Base-by-base conservation (phyloP, 2,329 filamentous ascomycete genomes). In the Ophiostoma sp. region DNA sequence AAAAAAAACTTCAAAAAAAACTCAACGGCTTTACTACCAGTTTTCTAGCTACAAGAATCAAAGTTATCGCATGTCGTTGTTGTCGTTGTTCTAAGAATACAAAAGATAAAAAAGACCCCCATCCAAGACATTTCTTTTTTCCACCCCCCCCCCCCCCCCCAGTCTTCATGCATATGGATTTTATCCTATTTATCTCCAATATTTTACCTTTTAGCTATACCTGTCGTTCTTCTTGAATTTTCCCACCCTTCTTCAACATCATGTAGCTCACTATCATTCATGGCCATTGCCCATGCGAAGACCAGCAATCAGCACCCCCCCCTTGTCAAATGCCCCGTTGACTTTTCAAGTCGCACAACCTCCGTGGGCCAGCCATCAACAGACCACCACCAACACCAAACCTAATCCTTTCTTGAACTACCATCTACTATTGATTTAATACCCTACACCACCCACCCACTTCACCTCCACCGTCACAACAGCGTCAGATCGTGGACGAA, bases 291-390 rank as follows among this genome's bases (percentile, higher is more conserved):
- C 76, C 76, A 76, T 76, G 75, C 75, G 73, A 78, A 76, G 77
- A 36, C 54, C 20, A 66, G 60, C 23, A 57, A 52, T 13, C 48
- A 52, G 20, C 48, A 52, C 48, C 64, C 39, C 57, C 68, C 52
- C 79, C 79, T 79, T 81, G 79, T 79, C 79, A 80, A 80, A 79
- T 78, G 77, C 77, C 77, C 79, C 77, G 76, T 77, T 72, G 77
- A 78, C 77, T 78, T 78, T 78, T 78, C 78, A 80, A 83, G 82
- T 83, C 79, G 79, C 82, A 84, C 83, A 83, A 83, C 80, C 79
- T 79, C 80, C 77, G 74, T 76, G 77, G 80, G 78, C 80, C 79
- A 79, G 78, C 80, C 79, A 79, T 78, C 81, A 80, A 79, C 78
- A 79, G 73, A 79, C 44, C 44, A 20, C 4, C 44, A 48, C 44